A percentile compares a stretch with the other conserved stretches of the same genome.
These are phyloP conservation scores for Sphagnum tenellum DNA, from an alignment of 225 moss, liverwort and hornwort species.

Conservation along the genomic window DNA sequence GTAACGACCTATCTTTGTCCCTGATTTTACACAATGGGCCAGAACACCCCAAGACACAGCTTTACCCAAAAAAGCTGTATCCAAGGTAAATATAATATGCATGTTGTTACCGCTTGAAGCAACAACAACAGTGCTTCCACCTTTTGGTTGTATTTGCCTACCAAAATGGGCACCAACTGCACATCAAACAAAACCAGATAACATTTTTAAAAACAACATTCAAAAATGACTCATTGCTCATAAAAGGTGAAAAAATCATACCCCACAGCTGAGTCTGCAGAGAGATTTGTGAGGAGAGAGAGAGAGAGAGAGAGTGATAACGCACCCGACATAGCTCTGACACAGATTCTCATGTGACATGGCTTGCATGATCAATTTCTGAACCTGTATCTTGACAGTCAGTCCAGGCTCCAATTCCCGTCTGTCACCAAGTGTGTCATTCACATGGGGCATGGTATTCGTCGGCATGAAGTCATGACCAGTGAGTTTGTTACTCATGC, in stretches of 20 bases:
- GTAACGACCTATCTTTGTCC: too few relatives aligned
- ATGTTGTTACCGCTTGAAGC: too few relatives aligned
- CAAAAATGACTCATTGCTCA: not conserved
- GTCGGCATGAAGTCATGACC: slow-evolving; percentile 79
- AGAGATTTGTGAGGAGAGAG: too few relatives aligned
- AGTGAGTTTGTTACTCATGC: slow-evolving; percentile 95
- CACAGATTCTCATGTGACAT: slow-evolving; percentile 93
- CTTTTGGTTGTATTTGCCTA: slow-evolving; percentile 16
- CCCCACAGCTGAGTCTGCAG: not conserved
- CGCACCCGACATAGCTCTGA: slow-evolving; percentile 98
- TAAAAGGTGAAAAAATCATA: not conserved
- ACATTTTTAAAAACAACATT: not conserved
- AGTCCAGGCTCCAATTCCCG: slow-evolving; percentile 74
- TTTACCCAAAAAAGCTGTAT: too few relatives aligned
- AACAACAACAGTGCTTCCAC: too few relatives aligned
- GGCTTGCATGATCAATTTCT: slow-evolving; percentile 85
- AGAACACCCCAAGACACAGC: too few relatives aligned
- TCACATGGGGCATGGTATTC: slow-evolving; percentile 29
- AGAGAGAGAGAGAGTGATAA: not conserved
- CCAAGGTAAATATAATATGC: too few relatives aligned
- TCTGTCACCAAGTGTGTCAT: slow-evolving; percentile 51
- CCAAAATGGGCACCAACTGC: slow-evolving; percentile 94
- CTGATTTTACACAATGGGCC: too few relatives aligned
- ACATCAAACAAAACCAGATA: slow-evolving; percentile 7
- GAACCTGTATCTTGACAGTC: slow-evolving; percentile 69